phyloP scores from a whole-genome alignment of 2,329 filamentous ascomycete species.

The Magnaporthiopsis incrustans region DNA sequence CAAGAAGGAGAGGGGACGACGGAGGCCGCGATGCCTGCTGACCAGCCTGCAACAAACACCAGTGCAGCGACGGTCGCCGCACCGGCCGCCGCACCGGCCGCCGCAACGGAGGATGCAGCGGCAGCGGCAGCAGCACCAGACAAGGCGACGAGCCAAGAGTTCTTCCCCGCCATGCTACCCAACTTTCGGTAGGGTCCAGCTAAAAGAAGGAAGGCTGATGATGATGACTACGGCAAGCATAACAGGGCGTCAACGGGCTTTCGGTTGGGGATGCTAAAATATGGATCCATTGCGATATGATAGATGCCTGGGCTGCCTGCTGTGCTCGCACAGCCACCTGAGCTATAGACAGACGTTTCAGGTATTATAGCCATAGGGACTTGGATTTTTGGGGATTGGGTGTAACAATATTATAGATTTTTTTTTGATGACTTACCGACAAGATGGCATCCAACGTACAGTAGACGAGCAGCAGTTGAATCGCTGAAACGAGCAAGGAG shows the following conservation, averaged over 20 bases:
- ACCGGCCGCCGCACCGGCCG: background rate
- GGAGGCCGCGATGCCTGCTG: background rate
- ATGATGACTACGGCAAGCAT: background rate
- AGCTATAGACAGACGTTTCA: background rate
- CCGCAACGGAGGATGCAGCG: background rate
- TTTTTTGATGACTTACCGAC: background rate
- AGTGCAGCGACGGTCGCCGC: no score
- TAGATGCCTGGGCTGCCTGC: background rate
- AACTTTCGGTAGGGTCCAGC: background rate
- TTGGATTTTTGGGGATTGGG: background rate
- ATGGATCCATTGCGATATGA: background rate
- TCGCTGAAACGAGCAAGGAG: background rate
- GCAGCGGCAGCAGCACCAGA: background rate
- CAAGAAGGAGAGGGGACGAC: background rate
- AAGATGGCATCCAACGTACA: background rate
- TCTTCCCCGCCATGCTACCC: constrained; percentile 5
- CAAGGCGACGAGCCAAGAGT: background rate
- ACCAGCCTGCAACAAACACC: background rate
- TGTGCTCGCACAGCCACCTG: background rate
- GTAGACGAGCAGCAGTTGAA: background rate
- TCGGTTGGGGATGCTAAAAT: background rate
- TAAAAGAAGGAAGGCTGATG: background rate
- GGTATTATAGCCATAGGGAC: background rate
- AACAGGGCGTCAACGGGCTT: background rate
- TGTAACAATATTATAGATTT: background rate